phyloP scores from a whole-genome alignment of 75 land plant genomes.

The Ceratopteris richardii region DNA sequence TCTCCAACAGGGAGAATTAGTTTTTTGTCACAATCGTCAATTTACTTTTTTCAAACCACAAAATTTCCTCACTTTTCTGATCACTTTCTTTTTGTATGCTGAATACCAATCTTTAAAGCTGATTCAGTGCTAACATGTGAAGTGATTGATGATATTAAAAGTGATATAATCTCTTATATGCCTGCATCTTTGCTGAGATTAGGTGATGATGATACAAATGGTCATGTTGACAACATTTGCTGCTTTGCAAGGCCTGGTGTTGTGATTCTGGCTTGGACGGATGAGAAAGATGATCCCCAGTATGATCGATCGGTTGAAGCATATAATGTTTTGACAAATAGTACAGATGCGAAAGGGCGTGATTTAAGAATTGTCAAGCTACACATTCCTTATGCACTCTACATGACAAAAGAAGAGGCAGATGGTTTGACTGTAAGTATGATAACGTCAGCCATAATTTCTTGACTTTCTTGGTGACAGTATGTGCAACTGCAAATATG shows the following conservation, averaged over 20 bases:
- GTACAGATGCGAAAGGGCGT: conserved; percentile 79
- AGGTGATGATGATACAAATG: conserved; percentile 97
- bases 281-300: conserved; percentile 72
- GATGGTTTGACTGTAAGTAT: conserved; percentile 39
- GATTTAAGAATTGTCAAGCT: conserved; percentile 57
- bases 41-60: too few species aligned
- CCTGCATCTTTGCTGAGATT: too few species aligned
- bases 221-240: conserved; percentile 92
- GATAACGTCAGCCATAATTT: background rate
- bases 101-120: too few species aligned
- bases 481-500: too few species aligned
- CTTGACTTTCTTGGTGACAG: too few species aligned
- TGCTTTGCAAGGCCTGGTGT: conserved; percentile 88
- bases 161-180: too few species aligned
- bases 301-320: conserved; percentile 74
- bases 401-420: conserved; percentile 72
- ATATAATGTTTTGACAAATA: conserved; percentile 46
- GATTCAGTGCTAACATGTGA: too few species aligned
- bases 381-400: conserved; percentile 71
- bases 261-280: conserved; percentile 77
- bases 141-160: too few species aligned
- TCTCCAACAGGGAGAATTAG: too few species aligned
- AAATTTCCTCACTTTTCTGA: too few species aligned
- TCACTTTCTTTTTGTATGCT: too few species aligned
- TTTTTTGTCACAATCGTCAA: too few species aligned